phyloP scores from a whole-genome alignment of 192 early-diverging fungal genomes.

The Coemansia sp. region DNA sequence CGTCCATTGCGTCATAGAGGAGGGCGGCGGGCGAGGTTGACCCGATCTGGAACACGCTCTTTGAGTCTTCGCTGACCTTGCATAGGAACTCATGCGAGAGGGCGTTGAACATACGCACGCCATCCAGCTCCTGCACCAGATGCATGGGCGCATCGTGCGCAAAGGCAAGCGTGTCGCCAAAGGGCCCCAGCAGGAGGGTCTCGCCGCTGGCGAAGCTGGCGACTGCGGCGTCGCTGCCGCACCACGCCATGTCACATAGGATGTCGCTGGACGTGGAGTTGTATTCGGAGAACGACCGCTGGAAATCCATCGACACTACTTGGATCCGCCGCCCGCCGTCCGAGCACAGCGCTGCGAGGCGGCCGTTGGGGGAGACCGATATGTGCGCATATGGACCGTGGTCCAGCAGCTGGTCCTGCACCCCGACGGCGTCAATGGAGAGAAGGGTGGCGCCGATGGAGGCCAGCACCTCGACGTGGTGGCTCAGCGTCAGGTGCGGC shows the following conservation, averaged over 20 bases:
- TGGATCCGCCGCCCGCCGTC: conserved; percentile 70
- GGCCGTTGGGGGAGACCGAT: conserved; percentile 92
- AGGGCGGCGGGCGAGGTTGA: conserved; percentile 92
- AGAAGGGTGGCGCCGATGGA: conserved; percentile 74
- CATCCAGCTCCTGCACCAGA: conserved; percentile 88
- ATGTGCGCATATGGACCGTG: conserved; percentile 89
- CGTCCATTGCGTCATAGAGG: conserved; percentile 79
- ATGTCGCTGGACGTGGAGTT: background rate
- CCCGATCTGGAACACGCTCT: conserved; percentile 86
- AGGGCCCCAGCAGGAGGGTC: conserved; percentile 83
- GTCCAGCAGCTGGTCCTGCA: conserved; percentile 78
- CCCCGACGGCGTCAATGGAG: conserved; percentile 75
- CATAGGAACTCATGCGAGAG: conserved; percentile 79
- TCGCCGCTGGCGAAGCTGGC: conserved; percentile 80
- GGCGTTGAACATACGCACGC: conserved; percentile 82
- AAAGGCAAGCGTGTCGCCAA: conserved; percentile 67
- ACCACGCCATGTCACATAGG: conserved; percentile 58
- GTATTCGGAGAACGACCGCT: conserved; percentile 79
- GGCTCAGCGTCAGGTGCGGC: conserved; percentile 80
- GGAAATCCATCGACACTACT: conserved; percentile 95
- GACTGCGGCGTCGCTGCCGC: conserved; percentile 92
- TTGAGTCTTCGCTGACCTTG: conserved; percentile 60
- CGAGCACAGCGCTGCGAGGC: conserved; percentile 85
- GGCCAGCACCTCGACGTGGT: conserved; percentile 87
- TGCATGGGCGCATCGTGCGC: conserved; percentile 75